Conservation (phyloP, 116 monocot species). For the Posidonia oceanica region DNA sequence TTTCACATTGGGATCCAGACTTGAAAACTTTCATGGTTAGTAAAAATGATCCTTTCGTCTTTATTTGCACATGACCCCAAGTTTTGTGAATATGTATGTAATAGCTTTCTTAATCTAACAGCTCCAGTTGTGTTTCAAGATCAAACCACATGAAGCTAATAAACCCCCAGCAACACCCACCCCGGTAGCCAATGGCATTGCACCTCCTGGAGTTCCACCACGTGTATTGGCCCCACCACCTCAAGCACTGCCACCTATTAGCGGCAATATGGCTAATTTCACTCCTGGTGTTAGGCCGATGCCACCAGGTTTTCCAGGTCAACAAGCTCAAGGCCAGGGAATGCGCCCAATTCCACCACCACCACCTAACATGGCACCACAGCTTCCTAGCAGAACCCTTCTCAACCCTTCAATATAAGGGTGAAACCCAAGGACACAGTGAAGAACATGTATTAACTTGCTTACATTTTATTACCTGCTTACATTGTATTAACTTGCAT, state of each 20-base stretch:
- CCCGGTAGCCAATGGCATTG: slow-evolving; percentile 29
- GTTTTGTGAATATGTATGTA: not conserved
- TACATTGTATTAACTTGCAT: no score
- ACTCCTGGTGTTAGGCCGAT: not conserved
- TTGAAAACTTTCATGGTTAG: slow-evolving; percentile 84
- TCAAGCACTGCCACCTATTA: slow-evolving; percentile 18
- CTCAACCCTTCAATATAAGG: no score
- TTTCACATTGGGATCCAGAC: slow-evolving; percentile 96
- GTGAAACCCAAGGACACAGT: no score
- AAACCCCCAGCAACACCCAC: slow-evolving; percentile 40
- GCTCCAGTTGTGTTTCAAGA: slow-evolving; percentile 87
- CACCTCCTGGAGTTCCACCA: slow-evolving; percentile 54
- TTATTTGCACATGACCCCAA: no score
- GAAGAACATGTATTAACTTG: no score
- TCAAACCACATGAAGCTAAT: slow-evolving; percentile 53
- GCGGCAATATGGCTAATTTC: slow-evolving; percentile 12
- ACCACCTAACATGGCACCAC: slow-evolving; percentile 10
- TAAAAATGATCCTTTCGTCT: not conserved
- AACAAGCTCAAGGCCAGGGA: not conserved
- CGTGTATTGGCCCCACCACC: slow-evolving; percentile 55
- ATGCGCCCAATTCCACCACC: slow-evolving; percentile 12
- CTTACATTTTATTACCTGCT: no score
- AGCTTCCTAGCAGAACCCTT: slow-evolving; percentile 9
- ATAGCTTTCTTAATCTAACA: slow-evolving; percentile 12
- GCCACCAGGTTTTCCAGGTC: slow-evolving; percentile 13